Base-by-base conservation (phyloP, 441 rosid genomes). In the Cnidoscolus chayamansa region DNA sequence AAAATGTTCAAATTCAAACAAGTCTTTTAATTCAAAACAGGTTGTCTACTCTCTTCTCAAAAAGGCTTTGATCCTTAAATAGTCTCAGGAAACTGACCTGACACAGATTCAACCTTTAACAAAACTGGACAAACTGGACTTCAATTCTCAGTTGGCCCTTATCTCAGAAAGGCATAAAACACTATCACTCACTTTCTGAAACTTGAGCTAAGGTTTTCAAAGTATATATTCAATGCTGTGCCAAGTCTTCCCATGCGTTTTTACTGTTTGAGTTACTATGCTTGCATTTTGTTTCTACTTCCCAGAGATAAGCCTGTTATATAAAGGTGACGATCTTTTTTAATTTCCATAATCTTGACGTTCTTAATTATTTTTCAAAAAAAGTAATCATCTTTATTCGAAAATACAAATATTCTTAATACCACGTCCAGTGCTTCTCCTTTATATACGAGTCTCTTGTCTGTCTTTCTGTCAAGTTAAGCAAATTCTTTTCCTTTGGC, bases 151-250 rank as follows among this genome's bases (percentile, higher is more conserved):
- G 15, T 65, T 65, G 56, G 69, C 12, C 56, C 13, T 65, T 48
- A 4, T 48, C 19, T 19, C 1, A n/a, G 65, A 61, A 60, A 31
- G 19, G 1, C 4, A 6, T 12, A 37, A 0, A 62, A 13, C 10
- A 17, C 4, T 0, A 8, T 16, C 55, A 12, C 16, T 47, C 37
- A 12, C 9, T 67, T 16, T 51, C 30, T 16, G 25, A 15, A 67
- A 30, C 13, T 11, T 50, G 43, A 30, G 57, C 31, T 49, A 49
- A 67, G 74, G 59, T 62, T 63, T 15, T 72, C 61, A 35, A 51
- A 68, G 53, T 25, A 25, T 25, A 47, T 63, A 68, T 72, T 72
- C 68, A 72, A 19, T 0, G 13, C 4, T 17, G 68, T 72, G 75
- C 75, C 74, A 11, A 35, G 1, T 50, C 4, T 55, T 3, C 15